These are phyloP conservation scores for Mallotus nudiflorus DNA, from an alignment of 345 rosid genomes.

Conservation along the genomic window DNA sequence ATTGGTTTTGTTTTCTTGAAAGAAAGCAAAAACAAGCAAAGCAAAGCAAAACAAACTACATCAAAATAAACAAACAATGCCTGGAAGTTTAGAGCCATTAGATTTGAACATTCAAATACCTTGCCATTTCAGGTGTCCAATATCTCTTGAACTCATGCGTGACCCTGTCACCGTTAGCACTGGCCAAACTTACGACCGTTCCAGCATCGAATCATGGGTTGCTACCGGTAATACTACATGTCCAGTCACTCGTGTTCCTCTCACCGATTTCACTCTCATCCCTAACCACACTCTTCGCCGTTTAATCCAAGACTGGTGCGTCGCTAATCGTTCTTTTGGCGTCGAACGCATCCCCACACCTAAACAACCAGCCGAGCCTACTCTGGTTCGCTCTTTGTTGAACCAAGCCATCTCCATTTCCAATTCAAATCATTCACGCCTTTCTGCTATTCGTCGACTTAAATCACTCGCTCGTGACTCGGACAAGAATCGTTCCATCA, in stretches of 20 bases:
- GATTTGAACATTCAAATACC: constrained; percentile 79
- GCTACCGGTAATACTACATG: constrained; percentile 91
- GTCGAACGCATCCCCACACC: constrained; percentile 90
- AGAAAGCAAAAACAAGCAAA: neutral
- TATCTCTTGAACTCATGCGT: constrained; percentile 92
- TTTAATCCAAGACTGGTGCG: constrained; percentile 97
- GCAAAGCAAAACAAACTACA: too few relatives aligned
- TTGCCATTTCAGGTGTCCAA: constrained; percentile 93
- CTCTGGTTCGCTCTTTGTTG: constrained; percentile 55
- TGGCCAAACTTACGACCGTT: constrained; percentile 96
- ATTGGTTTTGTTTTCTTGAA: too few relatives aligned
- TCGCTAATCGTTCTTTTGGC: constrained; percentile 76
- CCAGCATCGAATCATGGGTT: constrained; percentile 95
- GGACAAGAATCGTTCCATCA: constrained; percentile 70
- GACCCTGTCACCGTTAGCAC: constrained; percentile 93
- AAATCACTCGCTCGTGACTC: constrained; percentile 85
- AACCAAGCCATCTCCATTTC: constrained; percentile 57
- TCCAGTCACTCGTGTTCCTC: constrained; percentile 79
- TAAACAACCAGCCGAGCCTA: constrained; percentile 92
- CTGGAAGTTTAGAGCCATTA: constrained; percentile 70
- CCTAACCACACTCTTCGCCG: constrained; percentile 99
- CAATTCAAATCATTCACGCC: constrained; percentile 47
- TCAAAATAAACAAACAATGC: constrained; percentile 35
- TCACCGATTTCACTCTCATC: constrained; percentile 78
- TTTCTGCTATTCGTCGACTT: constrained; percentile 74